Percentiles rank a stretch among this genome's conserved stretches.
These are phyloP conservation scores for Solanum tacnaense DNA, from an alignment of 257 asterid genomes.

Conservation along the genomic window DNA sequence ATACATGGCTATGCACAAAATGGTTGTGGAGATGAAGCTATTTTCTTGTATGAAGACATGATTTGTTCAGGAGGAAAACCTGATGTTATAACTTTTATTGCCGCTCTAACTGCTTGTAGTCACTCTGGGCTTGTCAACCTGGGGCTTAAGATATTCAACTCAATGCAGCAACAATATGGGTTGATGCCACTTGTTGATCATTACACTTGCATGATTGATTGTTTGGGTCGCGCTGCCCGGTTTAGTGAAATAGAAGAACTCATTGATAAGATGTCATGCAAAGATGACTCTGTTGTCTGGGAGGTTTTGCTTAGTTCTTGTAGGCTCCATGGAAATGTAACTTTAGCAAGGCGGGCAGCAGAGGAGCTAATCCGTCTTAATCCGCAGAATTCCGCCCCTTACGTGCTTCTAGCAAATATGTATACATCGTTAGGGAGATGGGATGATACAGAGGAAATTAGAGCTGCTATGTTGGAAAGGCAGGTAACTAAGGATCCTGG, in stretches of 20 bases:
- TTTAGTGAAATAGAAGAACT: slow-evolving; percentile 10
- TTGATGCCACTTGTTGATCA: slow-evolving; percentile 13
- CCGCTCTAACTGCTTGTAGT: slow-evolving; percentile 15
- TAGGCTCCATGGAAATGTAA: slow-evolving; percentile 12
- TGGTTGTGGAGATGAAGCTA: slow-evolving; percentile 14
- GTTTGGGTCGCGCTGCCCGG: slow-evolving; percentile 17
- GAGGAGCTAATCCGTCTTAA: slow-evolving; percentile 11
- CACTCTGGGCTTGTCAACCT: slow-evolving; percentile 14
- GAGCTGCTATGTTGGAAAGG: background rate
- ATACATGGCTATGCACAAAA: slow-evolving; percentile 17
- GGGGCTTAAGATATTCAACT: slow-evolving; percentile 8
- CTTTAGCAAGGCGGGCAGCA: slow-evolving; percentile 6
- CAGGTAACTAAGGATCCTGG: background rate
- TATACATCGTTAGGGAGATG: slow-evolving; percentile 8
- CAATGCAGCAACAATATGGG: slow-evolving; percentile 9
- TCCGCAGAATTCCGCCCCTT: slow-evolving; percentile 11
- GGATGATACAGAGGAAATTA: slow-evolving; percentile 1
- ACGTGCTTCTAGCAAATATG: slow-evolving; percentile 17
- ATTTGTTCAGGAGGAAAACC: slow-evolving; percentile 9
- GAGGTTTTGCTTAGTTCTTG: slow-evolving; percentile 19
- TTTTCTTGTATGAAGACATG: slow-evolving; percentile 6
- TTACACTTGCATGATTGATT: slow-evolving; percentile 17
- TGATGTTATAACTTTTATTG: slow-evolving; percentile 10
- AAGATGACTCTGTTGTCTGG: slow-evolving; percentile 14
- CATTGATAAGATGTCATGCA: slow-evolving; percentile 11